Evolutionary conservation across 2,329 filamentous ascomycete genomes (phyloP).

Genomic region (Fulvia fulva): DNA sequence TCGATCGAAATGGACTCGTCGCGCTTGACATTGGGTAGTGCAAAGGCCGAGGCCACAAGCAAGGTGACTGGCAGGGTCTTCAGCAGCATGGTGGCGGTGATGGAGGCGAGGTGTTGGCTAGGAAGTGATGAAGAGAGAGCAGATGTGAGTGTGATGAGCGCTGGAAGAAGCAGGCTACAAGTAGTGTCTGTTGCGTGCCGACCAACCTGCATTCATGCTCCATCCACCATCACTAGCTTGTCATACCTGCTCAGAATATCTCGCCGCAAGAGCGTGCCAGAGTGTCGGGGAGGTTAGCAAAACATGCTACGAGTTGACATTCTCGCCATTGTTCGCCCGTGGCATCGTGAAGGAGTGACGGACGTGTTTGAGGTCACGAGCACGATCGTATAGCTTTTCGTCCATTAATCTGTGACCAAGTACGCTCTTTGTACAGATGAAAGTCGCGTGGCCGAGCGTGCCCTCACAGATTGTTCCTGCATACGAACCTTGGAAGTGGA

Average conservation of each 20-base stretch:
- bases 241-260: constrained; percentile 6
- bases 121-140: neutral
- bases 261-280: constrained; percentile 8
- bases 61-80: constrained; percentile 8
- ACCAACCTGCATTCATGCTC: constrained; percentile 6
- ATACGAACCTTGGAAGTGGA: neutral
- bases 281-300: constrained; percentile 5
- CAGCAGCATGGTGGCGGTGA: constrained; percentile 6
- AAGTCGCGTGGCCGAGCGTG: neutral
- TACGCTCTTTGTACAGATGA: neutral
- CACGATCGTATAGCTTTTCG: neutral
- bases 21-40: constrained; percentile 1
- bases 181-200: neutral
- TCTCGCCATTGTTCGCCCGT: neutral
- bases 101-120: neutral
- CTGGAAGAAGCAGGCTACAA: neutral
- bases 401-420: neutral
- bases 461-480: neutral
- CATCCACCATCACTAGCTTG: constrained; percentile 3
- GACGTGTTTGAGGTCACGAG: too few species aligned
- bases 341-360: neutral
- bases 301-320: neutral
- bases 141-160: neutral
- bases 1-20: constrained; percentile 14
- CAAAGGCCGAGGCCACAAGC: constrained; percentile 5